Evolutionary conservation across 352 stramenopile genomes (phyloP), one percentile per base, ranked within the genome.

Genomic region (Phytophthora pini): DNA sequence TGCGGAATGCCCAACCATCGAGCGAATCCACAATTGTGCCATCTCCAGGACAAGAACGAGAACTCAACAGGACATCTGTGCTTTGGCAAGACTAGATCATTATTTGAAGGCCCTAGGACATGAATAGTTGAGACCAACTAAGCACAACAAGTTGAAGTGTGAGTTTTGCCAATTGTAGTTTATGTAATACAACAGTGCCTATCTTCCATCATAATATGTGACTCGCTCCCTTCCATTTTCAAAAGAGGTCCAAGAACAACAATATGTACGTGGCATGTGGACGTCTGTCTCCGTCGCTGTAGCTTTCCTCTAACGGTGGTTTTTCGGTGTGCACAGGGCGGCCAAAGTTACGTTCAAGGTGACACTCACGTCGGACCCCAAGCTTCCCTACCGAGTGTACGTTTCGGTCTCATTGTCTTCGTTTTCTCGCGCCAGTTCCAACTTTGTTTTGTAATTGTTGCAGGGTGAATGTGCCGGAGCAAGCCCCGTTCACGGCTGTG

Each of bases 301-400:
- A 11, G 17, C 29, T 6, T 2, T n/a, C 32, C 24, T 27, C 48
- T 70, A n/a, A 70, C 24, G 24, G 15, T 51, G 22, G 26, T 36
- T 44, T 3, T 56, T 61, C 13, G 31, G 2, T 32, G 29, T 54
- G 1, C 57, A 13, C 59, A 88, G 79, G 79, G 80, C 76, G 20
- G 76, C 74, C 31, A 95, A 94, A 73, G 85, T 95, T 32, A 90
- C 84, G 36, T 95, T 95, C 68, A 94, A 94, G 67, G 84, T 95
- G 45, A 95, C 84, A 39, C 78, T 95, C 27, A 90, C 88, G 39
- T 95, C 88, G n/a, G 88, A 95, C 73, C 86, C 85, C 13, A 93
- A 93, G 75, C 80, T 94, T 22, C 88, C 88, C 15, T 95, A 90
- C 60, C 82, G 84, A 32, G 77, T 95, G 82, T 89, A 55, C 34